These are phyloP conservation scores for Citrus cavaleriei DNA, from an alignment of 345 rosid genomes.

Conservation along the genomic window DNA sequence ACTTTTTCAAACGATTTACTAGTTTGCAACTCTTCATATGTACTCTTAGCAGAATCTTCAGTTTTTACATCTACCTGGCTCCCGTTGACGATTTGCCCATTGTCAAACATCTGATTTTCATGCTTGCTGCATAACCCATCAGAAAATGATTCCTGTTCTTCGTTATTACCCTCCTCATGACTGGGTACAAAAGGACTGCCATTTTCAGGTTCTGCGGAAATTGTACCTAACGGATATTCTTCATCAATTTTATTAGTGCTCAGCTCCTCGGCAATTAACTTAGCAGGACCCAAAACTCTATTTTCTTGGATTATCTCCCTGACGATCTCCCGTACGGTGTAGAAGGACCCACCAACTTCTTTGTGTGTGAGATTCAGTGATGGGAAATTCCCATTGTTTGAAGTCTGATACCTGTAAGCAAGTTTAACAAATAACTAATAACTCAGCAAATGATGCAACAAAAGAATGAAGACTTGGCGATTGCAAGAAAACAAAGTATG, in stretches of 20 bases:
- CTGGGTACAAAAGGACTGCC: slow-evolving; percentile 30
- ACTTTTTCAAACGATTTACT: slow-evolving; percentile 19
- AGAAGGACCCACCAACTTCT: slow-evolving; percentile 97
- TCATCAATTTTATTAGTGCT: slow-evolving; percentile 33
- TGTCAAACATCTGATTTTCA: slow-evolving; percentile 25
- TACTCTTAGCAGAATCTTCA: slow-evolving; percentile 23
- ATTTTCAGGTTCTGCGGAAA: slow-evolving; percentile 48
- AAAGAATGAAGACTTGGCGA: not conserved
- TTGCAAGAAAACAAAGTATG: not conserved
- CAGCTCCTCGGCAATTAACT: slow-evolving; percentile 36
- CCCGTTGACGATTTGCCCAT: slow-evolving; percentile 28
- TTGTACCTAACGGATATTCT: slow-evolving; percentile 52
- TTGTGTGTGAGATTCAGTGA: slow-evolving; percentile 83
- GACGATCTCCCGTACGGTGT: slow-evolving; percentile 88
- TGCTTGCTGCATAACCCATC: slow-evolving; percentile 16
- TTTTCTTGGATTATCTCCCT: slow-evolving; percentile 97
- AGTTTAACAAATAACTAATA: slow-evolving; percentile 7
- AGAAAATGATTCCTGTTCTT: slow-evolving; percentile 23
- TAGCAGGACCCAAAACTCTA: slow-evolving; percentile 86
- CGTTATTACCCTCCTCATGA: slow-evolving; percentile 17
- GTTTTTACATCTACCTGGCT: slow-evolving; percentile 17
- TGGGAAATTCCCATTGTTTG: slow-evolving; percentile 73
- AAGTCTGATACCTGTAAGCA: slow-evolving; percentile 61
- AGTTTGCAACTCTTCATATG: slow-evolving; percentile 19
- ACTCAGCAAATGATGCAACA: not conserved